These are phyloP conservation scores for Eimeria maxima DNA, from an alignment of 169 alveolate species.

Conservation along the genomic window DNA sequence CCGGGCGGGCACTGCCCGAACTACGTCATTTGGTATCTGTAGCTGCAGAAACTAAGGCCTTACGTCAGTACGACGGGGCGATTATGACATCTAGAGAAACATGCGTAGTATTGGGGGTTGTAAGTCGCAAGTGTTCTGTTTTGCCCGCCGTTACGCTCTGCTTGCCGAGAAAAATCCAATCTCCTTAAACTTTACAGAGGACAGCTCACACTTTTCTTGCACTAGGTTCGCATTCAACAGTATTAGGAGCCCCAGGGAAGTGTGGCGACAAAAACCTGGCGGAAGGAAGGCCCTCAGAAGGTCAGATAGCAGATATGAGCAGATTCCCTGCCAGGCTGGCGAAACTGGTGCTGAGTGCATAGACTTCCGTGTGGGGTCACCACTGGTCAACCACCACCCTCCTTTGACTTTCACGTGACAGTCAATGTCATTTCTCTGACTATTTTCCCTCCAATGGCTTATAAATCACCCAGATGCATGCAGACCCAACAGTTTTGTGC, in stretches of 20 bases:
- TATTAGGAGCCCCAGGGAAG: not conserved
- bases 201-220: not conserved
- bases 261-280: no score
- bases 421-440: not conserved
- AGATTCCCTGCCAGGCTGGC: not conserved
- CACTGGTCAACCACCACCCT: not conserved
- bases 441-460: not conserved
- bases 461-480: not conserved
- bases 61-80: no score
- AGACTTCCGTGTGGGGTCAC: conserved; percentile 17
- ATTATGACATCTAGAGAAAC: no score
- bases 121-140: no score
- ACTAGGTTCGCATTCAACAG: not conserved
- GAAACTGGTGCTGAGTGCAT: not conserved
- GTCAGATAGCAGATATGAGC: not conserved
- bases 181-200: not conserved
- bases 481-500: not conserved
- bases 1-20: no score
- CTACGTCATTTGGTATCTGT: no score
- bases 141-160: no score
- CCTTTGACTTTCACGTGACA: not conserved
- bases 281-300: not conserved
- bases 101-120: no score
- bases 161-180: not conserved
- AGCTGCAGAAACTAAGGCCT: no score